Conservation (phyloP, 768 basidiomycete genomes). For the Amanita rimosa region DNA sequence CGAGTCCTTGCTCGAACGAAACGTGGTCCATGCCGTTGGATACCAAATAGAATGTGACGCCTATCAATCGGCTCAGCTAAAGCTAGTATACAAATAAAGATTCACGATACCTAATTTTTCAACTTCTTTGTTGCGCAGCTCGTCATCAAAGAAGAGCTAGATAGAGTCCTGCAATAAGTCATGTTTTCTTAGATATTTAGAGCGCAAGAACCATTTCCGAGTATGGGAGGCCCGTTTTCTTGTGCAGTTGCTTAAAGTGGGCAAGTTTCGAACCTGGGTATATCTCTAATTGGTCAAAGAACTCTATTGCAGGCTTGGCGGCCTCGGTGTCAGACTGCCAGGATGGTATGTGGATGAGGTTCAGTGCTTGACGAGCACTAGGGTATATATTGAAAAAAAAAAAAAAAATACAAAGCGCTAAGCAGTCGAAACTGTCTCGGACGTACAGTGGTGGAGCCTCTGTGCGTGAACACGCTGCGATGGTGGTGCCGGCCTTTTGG, state of each 20-base stretch:
- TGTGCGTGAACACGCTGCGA: conserved; percentile 73
- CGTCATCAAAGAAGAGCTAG: conserved; percentile 67
- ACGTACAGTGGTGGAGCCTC: conserved; percentile 56
- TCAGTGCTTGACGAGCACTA: conserved; percentile 72
- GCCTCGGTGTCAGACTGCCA: conserved; percentile 18
- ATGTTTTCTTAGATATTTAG: not conserved
- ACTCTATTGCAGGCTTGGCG: conserved; percentile 38
- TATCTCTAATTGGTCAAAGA: conserved; percentile 65
- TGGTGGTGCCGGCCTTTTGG: conserved; percentile 29
- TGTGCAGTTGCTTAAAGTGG: conserved; percentile 69
- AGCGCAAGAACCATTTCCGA: conserved; percentile 52
- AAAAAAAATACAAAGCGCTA: too few relatives aligned
- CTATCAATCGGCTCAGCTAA: conserved; percentile 19
- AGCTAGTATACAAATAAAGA: not conserved
- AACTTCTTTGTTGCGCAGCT: conserved; percentile 50
- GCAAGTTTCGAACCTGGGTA: conserved; percentile 75
- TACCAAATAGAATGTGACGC: conserved; percentile 78
- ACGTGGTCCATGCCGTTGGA: conserved; percentile 44
- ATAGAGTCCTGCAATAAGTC: not conserved
- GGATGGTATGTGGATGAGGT: conserved; percentile 42
- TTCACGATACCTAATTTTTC: conserved; percentile 37
- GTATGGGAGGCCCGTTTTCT: conserved; percentile 67
- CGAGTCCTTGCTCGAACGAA: conserved; percentile 63
- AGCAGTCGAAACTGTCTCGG: not conserved
- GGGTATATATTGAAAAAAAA: too few relatives aligned